These are phyloP conservation scores for Jacaranda mimosifolia DNA, from an alignment of 257 asterid species.

Conservation along the genomic window DNA sequence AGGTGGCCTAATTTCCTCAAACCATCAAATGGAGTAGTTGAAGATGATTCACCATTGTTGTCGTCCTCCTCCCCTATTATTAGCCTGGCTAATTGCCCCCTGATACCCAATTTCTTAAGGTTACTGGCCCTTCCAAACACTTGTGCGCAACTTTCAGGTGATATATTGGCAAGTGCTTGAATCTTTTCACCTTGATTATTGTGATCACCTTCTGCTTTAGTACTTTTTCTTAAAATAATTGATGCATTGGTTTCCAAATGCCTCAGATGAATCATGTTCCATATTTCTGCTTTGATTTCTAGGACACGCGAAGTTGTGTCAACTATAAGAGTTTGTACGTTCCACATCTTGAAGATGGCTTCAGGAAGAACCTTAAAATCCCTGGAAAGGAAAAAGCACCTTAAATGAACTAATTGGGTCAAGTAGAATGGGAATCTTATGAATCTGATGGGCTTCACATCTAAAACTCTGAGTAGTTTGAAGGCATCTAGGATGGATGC, in stretches of 20 bases:
- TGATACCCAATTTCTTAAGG: conserved; percentile 42
- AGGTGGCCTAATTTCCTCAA: conserved; percentile 18
- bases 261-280: conserved; percentile 46
- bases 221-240: background rate
- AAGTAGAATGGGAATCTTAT: conserved; percentile 33
- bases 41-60: background rate
- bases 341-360: conserved; percentile 36
- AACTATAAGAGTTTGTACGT: conserved; percentile 45
- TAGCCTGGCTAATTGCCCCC: conserved; percentile 30
- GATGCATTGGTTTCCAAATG: conserved; percentile 49
- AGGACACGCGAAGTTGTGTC: conserved; percentile 25
- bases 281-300: conserved; percentile 35
- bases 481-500: conserved; percentile 39
- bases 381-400: conserved; percentile 37
- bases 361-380: conserved; percentile 36
- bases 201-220: too few relatives aligned
- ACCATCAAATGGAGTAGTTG: conserved; percentile 5
- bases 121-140: conserved; percentile 15
- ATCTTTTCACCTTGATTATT: conserved; percentile 10
- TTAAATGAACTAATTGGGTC: conserved; percentile 28
- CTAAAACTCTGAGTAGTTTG: conserved; percentile 42
- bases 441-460: conserved; percentile 40
- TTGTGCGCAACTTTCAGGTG: conserved; percentile 40
- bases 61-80: background rate
- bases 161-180: conserved; percentile 35